Base-by-base conservation (phyloP, 2,329 filamentous ascomycete species). In the Scortechinia acanthostroma region DNA sequence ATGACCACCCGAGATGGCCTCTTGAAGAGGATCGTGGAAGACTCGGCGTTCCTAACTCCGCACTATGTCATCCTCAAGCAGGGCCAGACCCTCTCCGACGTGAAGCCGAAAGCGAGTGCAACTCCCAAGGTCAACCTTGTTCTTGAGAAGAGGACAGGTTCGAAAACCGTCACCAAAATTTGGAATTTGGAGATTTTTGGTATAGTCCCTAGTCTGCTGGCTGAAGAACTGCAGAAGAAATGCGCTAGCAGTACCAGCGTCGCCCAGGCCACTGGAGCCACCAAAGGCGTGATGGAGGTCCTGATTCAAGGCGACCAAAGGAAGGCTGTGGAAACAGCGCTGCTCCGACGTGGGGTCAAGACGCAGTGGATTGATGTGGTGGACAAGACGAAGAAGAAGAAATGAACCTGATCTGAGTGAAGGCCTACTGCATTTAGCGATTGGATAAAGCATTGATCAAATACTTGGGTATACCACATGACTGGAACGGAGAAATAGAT, bases 221-320 rank as follows among this genome's bases (percentile, higher is more conserved):
- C 80, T 2, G 81, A 84, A 48, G 82, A 86, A 56, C 54, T 86
- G 52, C 70, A 82, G 53, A 85, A 81, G 62, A 74, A 76, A 22
- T 86, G 82, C 55, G 82, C 82, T 2, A 80, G 82, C n/a, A 79
- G 74, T 47, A 82, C 80, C 13, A 83, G 77, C 48, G 77, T 85
- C 1, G 71, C 77, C 23, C 75, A 79, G 51, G 63, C 81, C 22
- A 70, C 71, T 42, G 81, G 81, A 3, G 73, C 69, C 16, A 79
- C 79, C 5, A 77, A 80, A 52, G 77, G 78, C 1, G 65, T 83
- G 2, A 75, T 84, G 73, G 82, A 86, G 57, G 73, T 86, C 17
- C 69, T 83, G 62, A 71, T 86, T 3, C 82, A 86, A 54, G 82
- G 82, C 1, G 79, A 81, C 48, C 81, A 86, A 62, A 74, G 72